Base-by-base conservation (phyloP, 345 rosid genomes). In the Tarenaya hassleriana region DNA sequence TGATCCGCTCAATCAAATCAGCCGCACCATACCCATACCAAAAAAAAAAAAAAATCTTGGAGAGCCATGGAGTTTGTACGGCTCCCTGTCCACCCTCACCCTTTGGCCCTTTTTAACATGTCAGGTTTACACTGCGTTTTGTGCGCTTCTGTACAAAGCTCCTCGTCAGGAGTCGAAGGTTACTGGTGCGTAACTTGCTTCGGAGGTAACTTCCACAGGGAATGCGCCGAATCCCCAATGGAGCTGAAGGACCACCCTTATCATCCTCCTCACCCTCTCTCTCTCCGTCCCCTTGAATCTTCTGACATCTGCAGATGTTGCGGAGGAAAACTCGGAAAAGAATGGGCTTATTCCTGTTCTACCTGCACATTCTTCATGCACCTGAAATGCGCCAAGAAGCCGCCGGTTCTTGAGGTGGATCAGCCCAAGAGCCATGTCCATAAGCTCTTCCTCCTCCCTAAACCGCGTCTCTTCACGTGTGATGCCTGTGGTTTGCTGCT, bases 171-270 rank as follows among this genome's bases (percentile, higher is more conserved):
- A 24, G 5, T 24, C 29, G 29, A 24, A 24, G 29, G 3, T 24
- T 24, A 6, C 6, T 5, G 16, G 7, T 24, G 1, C 2, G 12
- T 0, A 11, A 7, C 16, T 16, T 34, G 54, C n/a, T 41, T 16
- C 6, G 31, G 60, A 11, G 8, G 0, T 17, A 0, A 0, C 0
- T 55, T 16, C n/a, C 60, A 55, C 60, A 55, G 31, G 43, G 50
- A 55, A 55, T 55, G 60, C 0, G 40, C 41, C 2, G 60, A 55
- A 39, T n/a, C 60, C 27, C 59, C 48, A 4, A 8, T 55, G 29
- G 16, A 6, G 7, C 29, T 55, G 40, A 42, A 42, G 41, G n/a
- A n/a, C n/a, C 60, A 42, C 19, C 60, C 60, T 32, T 55, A 47
- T 1, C 18, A 7, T 8, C 60, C 50, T 7, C 33, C 41, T 41